A percentile compares a stretch with the other conserved stretches of the same genome.
These are phyloP conservation scores for Afroboletus lepidellus DNA, from an alignment of 1,284 basidiomycete genomes.

Conservation along the genomic window DNA sequence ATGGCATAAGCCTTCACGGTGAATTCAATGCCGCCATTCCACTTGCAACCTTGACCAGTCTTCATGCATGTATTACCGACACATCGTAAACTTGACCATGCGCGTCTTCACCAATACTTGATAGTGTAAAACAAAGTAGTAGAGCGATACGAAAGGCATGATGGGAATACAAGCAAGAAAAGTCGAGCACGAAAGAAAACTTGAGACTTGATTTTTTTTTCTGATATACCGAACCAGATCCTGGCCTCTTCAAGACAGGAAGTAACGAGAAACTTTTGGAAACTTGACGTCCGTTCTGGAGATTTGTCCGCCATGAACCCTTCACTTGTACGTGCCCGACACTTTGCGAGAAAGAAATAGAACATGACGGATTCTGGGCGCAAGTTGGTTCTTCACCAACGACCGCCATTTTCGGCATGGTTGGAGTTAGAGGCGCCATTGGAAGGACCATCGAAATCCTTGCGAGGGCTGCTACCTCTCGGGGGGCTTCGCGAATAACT, in stretches of 20 bases:
- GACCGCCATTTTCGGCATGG: conserved; percentile 38
- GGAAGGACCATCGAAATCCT: conserved; percentile 49
- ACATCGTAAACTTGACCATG: conserved; percentile 38
- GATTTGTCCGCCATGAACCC: conserved; percentile 36
- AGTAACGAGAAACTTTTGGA: conserved; percentile 38
- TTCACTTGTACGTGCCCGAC: conserved; percentile 34
- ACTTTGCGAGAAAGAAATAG: conserved; percentile 31
- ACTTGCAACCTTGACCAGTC: conserved; percentile 28
- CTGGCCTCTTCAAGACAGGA: conserved; percentile 37
- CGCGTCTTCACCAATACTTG: conserved; percentile 40
- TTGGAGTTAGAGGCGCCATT: conserved; percentile 35
- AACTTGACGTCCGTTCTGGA: conserved; percentile 32
- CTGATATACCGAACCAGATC: conserved; percentile 38
- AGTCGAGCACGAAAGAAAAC: conserved; percentile 39
- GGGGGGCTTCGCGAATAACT: conserved; percentile 80
- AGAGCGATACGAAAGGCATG: conserved; percentile 40
- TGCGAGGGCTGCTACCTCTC: conserved; percentile 68
- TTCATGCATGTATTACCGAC: conserved; percentile 38
- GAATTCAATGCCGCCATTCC: conserved; percentile 15
- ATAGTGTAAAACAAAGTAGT: conserved; percentile 41
- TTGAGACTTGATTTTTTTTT: conserved; percentile 49
- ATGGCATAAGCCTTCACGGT: conserved; percentile 15
- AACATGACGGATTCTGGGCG: conserved; percentile 21
- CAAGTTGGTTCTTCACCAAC: conserved; percentile 44
- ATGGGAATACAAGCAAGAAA: conserved; percentile 38